Evolutionary conservation across 164 flowering plant species (phyloP).

Genomic region (Piper betle): DNA sequence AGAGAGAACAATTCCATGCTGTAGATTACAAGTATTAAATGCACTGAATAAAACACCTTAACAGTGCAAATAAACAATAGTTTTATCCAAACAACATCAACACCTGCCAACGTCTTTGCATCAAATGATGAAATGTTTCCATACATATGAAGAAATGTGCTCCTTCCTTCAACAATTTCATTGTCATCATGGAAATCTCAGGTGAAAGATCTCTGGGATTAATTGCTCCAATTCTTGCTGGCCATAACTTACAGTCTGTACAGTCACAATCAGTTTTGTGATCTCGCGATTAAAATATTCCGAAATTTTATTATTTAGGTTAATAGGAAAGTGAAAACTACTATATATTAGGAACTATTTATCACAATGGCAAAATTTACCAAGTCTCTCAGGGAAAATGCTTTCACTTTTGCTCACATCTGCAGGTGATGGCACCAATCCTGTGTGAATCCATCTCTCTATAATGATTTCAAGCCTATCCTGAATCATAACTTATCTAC

Average conservation of each 20-base stretch:
- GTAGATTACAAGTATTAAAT: constrained; percentile 7
- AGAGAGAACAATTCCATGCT: constrained; percentile 57
- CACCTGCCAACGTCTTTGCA: constrained; percentile 22
- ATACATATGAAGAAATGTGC: constrained; percentile 64
- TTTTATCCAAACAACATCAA: neutral
- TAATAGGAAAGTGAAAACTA: neutral
- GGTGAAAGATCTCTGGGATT: constrained; percentile 37
- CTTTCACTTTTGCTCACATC: constrained; percentile 77
- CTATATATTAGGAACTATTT: neutral
- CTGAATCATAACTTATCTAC: constrained; percentile 23
- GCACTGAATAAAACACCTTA: neutral
- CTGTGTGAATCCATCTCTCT: constrained; percentile 42
- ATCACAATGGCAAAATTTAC: constrained; percentile 15
- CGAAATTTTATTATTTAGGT: constrained; percentile 5
- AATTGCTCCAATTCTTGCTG: constrained; percentile 70
- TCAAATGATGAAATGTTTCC: constrained; percentile 31
- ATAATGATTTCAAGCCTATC: constrained; percentile 75
- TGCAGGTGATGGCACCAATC: constrained; percentile 67
- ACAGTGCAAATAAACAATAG: neutral
- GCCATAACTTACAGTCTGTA: constrained; percentile 52
- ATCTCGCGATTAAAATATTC: constrained; percentile 7
- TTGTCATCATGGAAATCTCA: constrained; percentile 35
- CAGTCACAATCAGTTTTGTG: constrained; percentile 14
- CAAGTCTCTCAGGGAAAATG: constrained; percentile 38
- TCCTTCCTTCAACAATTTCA: constrained; percentile 37